Percentiles rank a stretch among this genome's conserved stretches.
Conservation (phyloP, 768 basidiomycete genomes). For the Naganishia antarctica region DNA sequence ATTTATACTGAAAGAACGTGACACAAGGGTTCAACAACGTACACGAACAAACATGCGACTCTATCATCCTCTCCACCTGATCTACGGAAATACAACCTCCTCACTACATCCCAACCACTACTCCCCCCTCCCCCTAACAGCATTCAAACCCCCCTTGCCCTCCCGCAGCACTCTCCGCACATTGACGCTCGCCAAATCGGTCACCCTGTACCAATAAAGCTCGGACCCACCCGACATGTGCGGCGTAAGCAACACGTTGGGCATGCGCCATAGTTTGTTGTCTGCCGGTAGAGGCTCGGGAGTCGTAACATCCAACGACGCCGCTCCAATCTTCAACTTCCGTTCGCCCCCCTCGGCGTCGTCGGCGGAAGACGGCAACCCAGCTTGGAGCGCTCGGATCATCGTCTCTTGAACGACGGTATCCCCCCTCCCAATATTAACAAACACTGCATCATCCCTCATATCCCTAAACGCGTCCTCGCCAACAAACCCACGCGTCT, state of each 20-base stretch:
- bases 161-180: slow-evolving; percentile 39
- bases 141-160: slow-evolving; percentile 33
- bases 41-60: too few relatives aligned
- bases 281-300: slow-evolving; percentile 49
- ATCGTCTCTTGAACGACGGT: slow-evolving; percentile 30
- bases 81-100: neutral
- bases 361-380: neutral
- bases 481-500: slow-evolving; percentile 24
- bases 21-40: too few relatives aligned
- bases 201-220: slow-evolving; percentile 41
- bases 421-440: slow-evolving; percentile 50
- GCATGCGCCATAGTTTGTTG: slow-evolving; percentile 47
- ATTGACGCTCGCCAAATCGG: slow-evolving; percentile 47
- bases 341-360: neutral
- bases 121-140: slow-evolving; percentile 30
- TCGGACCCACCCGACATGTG: slow-evolving; percentile 46
- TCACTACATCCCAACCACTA: neutral
- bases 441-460: slow-evolving; percentile 43
- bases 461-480: slow-evolving; percentile 33
- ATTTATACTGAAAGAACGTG: too few relatives aligned
- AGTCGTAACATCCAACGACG: slow-evolving; percentile 48
- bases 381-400: slow-evolving; percentile 28
- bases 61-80: too few relatives aligned
- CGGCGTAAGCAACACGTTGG: slow-evolving; percentile 48
- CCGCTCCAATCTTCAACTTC: slow-evolving; percentile 28